A percentile compares a stretch with the other conserved stretches of the same genome.
These are phyloP conservation scores for Nothophaeocryptopus gaeumannii DNA, from an alignment of 2,329 filamentous ascomycete species.

Conservation along the genomic window DNA sequence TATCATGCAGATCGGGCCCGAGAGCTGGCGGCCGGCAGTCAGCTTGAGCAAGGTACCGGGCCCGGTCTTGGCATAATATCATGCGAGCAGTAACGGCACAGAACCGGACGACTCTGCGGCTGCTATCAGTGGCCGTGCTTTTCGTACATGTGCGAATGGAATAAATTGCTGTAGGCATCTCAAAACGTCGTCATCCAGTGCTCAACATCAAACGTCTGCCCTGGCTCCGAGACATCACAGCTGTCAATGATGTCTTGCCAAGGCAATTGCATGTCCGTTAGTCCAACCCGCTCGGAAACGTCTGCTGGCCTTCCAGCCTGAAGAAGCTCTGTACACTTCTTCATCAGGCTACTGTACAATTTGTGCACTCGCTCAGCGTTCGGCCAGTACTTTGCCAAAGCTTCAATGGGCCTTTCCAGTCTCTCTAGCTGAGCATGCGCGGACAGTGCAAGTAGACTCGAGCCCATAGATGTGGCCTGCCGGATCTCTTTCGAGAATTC, in stretches of 20 bases:
- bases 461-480: neutral
- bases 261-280: neutral
- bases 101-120: no score
- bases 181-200: no score
- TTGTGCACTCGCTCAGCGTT: conserved; percentile 11
- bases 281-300: neutral
- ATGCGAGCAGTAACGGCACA: no score
- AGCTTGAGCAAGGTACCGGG: no score
- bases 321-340: neutral
- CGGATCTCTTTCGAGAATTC: conserved; percentile 8
- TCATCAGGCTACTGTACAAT: conserved; percentile 2
- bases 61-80: no score
- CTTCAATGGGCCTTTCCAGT: conserved; percentile 6
- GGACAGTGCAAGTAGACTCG: conserved; percentile 5
- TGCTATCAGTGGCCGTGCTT: no score
- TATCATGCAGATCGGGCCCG: no score
- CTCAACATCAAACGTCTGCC: no score
- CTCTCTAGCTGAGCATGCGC: conserved; percentile 14
- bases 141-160: no score
- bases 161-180: no score
- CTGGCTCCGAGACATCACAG: neutral
- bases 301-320: neutral
- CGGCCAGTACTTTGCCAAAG: conserved; percentile 10
- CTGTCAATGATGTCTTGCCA: neutral
- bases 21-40: no score